Conservation (phyloP, 2,329 filamentous ascomycete genomes). For the Didymella keratinophila region DNA sequence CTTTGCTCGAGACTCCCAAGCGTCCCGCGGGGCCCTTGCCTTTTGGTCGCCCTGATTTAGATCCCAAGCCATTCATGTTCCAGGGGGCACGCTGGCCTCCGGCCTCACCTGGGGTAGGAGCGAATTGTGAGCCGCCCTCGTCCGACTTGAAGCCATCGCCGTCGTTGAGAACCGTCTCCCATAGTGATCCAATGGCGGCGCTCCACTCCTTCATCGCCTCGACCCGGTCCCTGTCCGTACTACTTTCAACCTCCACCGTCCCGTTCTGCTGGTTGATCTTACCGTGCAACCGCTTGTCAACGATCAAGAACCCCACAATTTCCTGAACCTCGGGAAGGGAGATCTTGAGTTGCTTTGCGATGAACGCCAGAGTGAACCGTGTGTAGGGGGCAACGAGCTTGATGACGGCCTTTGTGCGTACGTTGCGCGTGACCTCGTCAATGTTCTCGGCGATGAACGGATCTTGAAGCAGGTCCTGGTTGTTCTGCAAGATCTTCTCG, state of each 20-base stretch:
- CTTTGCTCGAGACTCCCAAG: constrained; percentile 48
- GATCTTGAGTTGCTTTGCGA: constrained; percentile 88
- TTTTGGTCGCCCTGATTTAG: constrained; percentile 45
- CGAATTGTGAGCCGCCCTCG: constrained; percentile 51
- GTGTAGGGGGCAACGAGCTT: constrained; percentile 96
- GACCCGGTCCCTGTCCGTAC: constrained; percentile 76
- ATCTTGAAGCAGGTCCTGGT: constrained; percentile 88
- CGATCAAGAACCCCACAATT: constrained; percentile 92
- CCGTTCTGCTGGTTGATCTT: constrained; percentile 90
- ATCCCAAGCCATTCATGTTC: constrained; percentile 40
- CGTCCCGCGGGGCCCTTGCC: constrained; percentile 51
- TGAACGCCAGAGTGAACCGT: constrained; percentile 85
- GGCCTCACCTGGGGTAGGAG: constrained; percentile 37
- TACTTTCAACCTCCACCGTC: constrained; percentile 79
- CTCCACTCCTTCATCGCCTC: constrained; percentile 77
- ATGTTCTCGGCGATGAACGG: constrained; percentile 99
- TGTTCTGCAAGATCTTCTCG: constrained; percentile 83
- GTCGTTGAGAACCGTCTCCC: constrained; percentile 76
- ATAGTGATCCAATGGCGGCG: constrained; percentile 72
- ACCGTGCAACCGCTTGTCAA: constrained; percentile 85
- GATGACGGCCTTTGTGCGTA: constrained; percentile 94
- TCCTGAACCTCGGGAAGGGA: constrained; percentile 87
- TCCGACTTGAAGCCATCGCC: constrained; percentile 72
- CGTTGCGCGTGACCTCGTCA: constrained; percentile 96
- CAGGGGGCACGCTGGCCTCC: constrained; percentile 38